Conservation (phyloP, 768 basidiomycete species). For the Rhodotorula sphaerocarpa region DNA sequence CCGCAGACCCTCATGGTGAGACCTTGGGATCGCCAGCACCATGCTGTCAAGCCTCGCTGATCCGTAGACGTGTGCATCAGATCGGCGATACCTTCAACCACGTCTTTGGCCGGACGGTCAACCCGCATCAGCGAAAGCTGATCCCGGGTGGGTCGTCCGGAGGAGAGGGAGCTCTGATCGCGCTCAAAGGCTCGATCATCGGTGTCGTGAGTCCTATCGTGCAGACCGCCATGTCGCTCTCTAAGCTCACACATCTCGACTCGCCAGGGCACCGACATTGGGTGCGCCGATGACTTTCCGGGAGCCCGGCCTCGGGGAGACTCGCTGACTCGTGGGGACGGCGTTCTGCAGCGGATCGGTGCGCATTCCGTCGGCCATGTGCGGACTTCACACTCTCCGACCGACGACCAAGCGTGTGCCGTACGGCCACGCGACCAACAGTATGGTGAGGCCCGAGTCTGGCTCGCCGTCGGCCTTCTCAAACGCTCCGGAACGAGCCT, state of each 20-base stretch:
- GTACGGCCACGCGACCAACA: constrained; percentile 40
- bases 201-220: constrained; percentile 28
- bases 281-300: neutral
- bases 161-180: constrained; percentile 40
- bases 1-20: constrained; percentile 21
- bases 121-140: constrained; percentile 38
- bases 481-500: neutral
- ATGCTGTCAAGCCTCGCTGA: too few species aligned
- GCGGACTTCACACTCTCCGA: constrained; percentile 51
- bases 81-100: constrained; percentile 71
- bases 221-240: too few species aligned
- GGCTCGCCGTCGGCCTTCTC: neutral
- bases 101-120: constrained; percentile 54
- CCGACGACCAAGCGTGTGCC: constrained; percentile 22
- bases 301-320: neutral
- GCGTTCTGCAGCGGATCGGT: constrained; percentile 40
- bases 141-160: constrained; percentile 38
- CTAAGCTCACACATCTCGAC: neutral
- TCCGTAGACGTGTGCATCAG: too few species aligned
- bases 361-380: constrained; percentile 59
- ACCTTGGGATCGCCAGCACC: too few species aligned
- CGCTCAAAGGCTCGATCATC: constrained; percentile 34
- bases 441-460: constrained; percentile 54
- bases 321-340: constrained; percentile 43
- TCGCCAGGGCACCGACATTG: constrained; percentile 17